Conservation (phyloP, 2,329 filamentous ascomycete species). For the Hypoxylon rubiginosum region DNA sequence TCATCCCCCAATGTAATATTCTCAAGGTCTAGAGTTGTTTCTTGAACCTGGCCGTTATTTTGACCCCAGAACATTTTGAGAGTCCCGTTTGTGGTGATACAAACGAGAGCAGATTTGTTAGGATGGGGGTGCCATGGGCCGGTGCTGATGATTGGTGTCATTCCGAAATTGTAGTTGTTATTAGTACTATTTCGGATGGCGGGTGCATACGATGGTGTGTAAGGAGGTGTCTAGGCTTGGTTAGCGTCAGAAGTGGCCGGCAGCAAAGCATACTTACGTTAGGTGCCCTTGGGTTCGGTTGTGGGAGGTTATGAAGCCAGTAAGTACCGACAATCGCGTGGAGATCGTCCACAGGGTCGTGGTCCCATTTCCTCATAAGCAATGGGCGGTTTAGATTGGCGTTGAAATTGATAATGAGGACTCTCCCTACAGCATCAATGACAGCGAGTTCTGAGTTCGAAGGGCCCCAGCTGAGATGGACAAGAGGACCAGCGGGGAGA, state of each 20-base stretch:
- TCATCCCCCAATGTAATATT: slow-evolving; percentile 79
- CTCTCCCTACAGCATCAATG: slow-evolving; percentile 82
- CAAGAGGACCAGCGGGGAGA: slow-evolving; percentile 75
- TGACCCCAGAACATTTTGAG: slow-evolving; percentile 85
- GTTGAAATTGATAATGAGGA: slow-evolving; percentile 79
- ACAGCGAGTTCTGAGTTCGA: slow-evolving; percentile 84
- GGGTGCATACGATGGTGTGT: slow-evolving; percentile 67
- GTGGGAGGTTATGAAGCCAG: slow-evolving; percentile 79
- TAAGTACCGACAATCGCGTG: slow-evolving; percentile 85
- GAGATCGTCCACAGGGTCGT: slow-evolving; percentile 80
- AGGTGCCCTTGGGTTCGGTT: slow-evolving; percentile 55
- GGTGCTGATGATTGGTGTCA: slow-evolving; percentile 72
- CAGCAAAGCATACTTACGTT: background rate
- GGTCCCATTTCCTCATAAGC: slow-evolving; percentile 70
- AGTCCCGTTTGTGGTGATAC: slow-evolving; percentile 79
- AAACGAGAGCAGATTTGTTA: slow-evolving; percentile 80
- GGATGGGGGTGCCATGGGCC: slow-evolving; percentile 81
- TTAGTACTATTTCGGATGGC: slow-evolving; percentile 69
- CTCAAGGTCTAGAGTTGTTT: slow-evolving; percentile 80
- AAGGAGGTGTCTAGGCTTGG: slow-evolving; percentile 50
- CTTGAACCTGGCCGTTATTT: slow-evolving; percentile 77
- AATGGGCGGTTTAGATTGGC: slow-evolving; percentile 80
- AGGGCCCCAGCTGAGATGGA: slow-evolving; percentile 85
- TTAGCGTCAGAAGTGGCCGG: slow-evolving; percentile 22
- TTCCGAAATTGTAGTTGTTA: slow-evolving; percentile 76